Conservation (phyloP, 495 filamentous ascomycete species). For the Geoglossum glabrum region DNA sequence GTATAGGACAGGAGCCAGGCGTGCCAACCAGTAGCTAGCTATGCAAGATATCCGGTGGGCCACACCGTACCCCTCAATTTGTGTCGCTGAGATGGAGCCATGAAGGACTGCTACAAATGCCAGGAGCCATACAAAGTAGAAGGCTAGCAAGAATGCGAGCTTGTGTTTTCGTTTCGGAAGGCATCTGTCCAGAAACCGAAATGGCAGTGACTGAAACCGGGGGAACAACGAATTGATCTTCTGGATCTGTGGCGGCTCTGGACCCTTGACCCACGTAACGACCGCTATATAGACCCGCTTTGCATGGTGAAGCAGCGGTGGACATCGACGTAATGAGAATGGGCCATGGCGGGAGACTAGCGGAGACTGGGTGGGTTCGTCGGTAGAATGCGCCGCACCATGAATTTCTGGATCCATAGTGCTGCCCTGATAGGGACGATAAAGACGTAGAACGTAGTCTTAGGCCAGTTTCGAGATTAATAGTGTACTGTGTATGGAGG, state of each 20-base stretch:
- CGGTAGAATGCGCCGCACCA: background rate
- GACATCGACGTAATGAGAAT: background rate
- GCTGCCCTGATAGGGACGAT: too few relatives aligned
- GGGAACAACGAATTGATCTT: slow-evolving; percentile 53
- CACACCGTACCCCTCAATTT: slow-evolving; percentile 47
- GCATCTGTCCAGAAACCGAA: slow-evolving; percentile 36
- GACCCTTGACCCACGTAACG: slow-evolving; percentile 50
- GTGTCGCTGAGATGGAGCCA: slow-evolving; percentile 37
- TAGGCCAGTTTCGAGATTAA: too few relatives aligned
- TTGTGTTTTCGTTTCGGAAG: slow-evolving; percentile 44
- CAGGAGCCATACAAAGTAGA: slow-evolving; percentile 51
- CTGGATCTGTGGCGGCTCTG: slow-evolving; percentile 38
- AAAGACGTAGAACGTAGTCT: too few relatives aligned
- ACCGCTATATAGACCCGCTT: slow-evolving; percentile 13
- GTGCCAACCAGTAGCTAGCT: slow-evolving; percentile 33
- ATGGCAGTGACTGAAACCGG: slow-evolving; percentile 43
- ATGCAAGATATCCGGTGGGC: slow-evolving; percentile 48
- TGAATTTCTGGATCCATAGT: background rate
- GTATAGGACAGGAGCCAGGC: background rate
- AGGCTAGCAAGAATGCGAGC: slow-evolving; percentile 33
- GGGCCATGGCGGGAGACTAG: background rate
- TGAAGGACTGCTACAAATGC: slow-evolving; percentile 48
- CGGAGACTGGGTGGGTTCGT: background rate
- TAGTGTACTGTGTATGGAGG: too few relatives aligned
- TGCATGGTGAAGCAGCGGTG: background rate